Percentiles rank a stretch among this genome's conserved stretches.
These are phyloP conservation scores for Trichocomaceae sp. DNA, from an alignment of 2,329 filamentous ascomycete genomes.

Conservation along the genomic window DNA sequence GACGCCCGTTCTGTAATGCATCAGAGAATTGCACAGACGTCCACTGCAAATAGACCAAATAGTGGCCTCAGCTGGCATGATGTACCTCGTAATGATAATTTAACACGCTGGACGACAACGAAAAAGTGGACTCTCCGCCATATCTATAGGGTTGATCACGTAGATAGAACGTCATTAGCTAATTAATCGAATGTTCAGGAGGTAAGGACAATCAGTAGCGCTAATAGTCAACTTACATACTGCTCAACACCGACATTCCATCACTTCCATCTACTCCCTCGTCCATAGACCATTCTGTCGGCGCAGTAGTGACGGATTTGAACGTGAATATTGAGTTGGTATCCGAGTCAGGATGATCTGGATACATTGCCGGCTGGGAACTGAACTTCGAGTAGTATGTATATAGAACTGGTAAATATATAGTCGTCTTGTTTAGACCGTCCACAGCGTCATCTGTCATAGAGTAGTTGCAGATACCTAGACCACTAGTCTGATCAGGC, in stretches of 20 bases:
- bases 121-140: conserved; percentile 14
- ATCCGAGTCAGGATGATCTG: conserved; percentile 6
- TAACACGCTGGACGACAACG: conserved; percentile 14
- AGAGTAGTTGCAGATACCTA: no score
- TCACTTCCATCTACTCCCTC: conserved; percentile 2
- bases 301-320: conserved; percentile 8
- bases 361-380: neutral
- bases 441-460: no score
- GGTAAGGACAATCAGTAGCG: neutral
- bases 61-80: neutral
- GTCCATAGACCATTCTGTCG: conserved; percentile 12
- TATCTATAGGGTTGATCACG: neutral
- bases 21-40: neutral
- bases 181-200: neutral
- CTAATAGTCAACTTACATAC: conserved; percentile 9
- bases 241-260: conserved; percentile 11
- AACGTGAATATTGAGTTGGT: conserved; percentile 6
- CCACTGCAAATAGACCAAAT: neutral
- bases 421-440: no score
- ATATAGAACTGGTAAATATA: neutral
- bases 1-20: conserved; percentile 13
- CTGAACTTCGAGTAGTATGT: neutral
- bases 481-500: neutral
- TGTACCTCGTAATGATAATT: conserved; percentile 16
- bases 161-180: neutral